Conservation (phyloP, 2,329 filamentous ascomycete genomes). For the Neopestalotiopsis sp. region DNA sequence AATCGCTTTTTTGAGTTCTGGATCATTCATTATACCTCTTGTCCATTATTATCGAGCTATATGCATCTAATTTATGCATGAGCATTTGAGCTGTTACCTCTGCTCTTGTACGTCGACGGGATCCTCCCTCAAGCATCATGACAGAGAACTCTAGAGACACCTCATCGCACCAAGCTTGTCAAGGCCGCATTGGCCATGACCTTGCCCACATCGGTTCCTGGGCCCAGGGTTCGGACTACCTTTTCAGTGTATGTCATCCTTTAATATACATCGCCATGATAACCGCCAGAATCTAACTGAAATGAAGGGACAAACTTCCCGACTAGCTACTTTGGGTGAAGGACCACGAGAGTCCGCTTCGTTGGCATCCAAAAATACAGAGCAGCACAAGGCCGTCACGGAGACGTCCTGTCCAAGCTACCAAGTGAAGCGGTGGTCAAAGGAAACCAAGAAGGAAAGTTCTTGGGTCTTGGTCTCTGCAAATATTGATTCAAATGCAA, state of each 20-base stretch:
- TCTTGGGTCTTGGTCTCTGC: neutral
- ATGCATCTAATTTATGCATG: too few relatives aligned
- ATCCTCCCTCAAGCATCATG: neutral
- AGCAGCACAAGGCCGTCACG: neutral
- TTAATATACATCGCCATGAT: neutral
- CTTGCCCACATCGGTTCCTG: neutral
- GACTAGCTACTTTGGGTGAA: neutral
- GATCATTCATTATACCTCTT: too few relatives aligned
- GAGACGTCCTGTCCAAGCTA: neutral
- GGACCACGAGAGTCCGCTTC: neutral
- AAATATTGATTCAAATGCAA: rapidly evolving
- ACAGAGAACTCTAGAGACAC: too few relatives aligned
- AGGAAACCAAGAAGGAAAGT: neutral
- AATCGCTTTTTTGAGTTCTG: too few relatives aligned
- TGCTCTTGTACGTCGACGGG: too few relatives aligned
- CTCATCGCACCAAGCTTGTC: neutral
- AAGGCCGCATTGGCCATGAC: neutral
- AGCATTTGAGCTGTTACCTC: too few relatives aligned
- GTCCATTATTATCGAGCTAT: too few relatives aligned
- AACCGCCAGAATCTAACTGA: neutral
- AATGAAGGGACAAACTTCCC: too few relatives aligned
- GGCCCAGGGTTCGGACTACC: neutral
- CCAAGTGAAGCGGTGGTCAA: neutral
- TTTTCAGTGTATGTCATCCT: neutral
- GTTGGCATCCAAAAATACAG: neutral